These are phyloP conservation scores for Lepidium campestre DNA, from an alignment of 441 rosid genomes.

Conservation along the genomic window DNA sequence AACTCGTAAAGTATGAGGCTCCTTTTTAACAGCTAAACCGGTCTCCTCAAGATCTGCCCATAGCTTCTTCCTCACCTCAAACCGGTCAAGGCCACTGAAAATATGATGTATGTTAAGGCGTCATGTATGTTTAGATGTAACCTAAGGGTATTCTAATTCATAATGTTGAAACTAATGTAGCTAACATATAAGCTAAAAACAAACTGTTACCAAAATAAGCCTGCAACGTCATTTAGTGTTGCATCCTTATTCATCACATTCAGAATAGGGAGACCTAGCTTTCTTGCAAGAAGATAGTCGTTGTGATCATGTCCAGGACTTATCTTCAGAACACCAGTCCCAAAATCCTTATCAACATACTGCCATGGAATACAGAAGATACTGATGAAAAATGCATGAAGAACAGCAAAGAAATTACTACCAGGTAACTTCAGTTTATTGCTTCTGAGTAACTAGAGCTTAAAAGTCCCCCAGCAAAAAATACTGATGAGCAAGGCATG, in stretches of 20 bases:
- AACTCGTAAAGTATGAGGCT: constrained; percentile 66
- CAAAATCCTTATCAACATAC: constrained; percentile 98
- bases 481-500: neutral
- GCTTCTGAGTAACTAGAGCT: constrained; percentile 5
- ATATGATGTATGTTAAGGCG: constrained; percentile 24
- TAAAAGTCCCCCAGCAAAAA: neutral
- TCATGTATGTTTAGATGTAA: constrained; percentile 15
- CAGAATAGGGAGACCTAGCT: constrained; percentile 94
- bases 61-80: constrained; percentile 76
- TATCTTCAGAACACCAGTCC: constrained; percentile 98
- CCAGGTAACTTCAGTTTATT: constrained; percentile 1
- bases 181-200: constrained; percentile 8
- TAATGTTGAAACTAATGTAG: constrained; percentile 1
- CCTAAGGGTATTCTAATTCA: constrained; percentile 7
- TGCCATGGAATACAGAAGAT: constrained; percentile 34
- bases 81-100: constrained; percentile 86
- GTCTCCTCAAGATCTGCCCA: constrained; percentile 99
- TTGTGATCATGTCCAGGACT: constrained; percentile 99
- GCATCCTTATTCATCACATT: constrained; percentile 98
- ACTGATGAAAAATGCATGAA: neutral
- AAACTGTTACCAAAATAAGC: constrained; percentile 64
- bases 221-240: constrained; percentile 92
- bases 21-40: constrained; percentile 85
- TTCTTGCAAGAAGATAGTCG: constrained; percentile 94
- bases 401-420: neutral